Conservation (phyloP, 2,329 filamentous ascomycete genomes). For the Fusarium sp. region DNA sequence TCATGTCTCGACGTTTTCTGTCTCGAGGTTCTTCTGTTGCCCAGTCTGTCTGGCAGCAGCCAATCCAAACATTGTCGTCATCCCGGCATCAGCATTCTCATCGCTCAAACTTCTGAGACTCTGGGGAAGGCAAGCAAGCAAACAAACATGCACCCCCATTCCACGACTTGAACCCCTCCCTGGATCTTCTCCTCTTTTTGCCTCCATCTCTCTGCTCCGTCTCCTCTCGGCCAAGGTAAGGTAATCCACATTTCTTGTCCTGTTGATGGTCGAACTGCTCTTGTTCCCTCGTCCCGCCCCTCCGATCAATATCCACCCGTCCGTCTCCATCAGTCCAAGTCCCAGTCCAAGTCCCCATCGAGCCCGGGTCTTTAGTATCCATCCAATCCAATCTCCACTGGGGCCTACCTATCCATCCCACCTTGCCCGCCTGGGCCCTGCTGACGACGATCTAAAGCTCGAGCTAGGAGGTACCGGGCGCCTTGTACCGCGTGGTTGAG, state of each 20-base stretch:
- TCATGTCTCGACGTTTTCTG: constrained; percentile 22
- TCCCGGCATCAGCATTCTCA: constrained; percentile 30
- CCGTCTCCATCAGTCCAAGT: constrained; percentile 21
- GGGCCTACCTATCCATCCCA: constrained; percentile 32
- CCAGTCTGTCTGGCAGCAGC: constrained; percentile 14
- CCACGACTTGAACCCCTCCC: not conserved
- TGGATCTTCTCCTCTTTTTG: not conserved
- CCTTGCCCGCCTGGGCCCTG: constrained; percentile 23
- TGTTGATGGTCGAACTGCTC: not conserved
- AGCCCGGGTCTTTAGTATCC: not conserved
- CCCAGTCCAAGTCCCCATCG: not conserved
- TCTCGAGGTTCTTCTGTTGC: constrained; percentile 14
- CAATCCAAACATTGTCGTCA: constrained; percentile 26
- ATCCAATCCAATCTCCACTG: constrained; percentile 34
- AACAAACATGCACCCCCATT: constrained; percentile 21
- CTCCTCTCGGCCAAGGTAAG: constrained; percentile 1
- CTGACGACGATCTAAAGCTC: constrained; percentile 15
- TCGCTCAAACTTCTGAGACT: constrained; percentile 33
- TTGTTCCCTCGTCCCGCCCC: constrained; percentile 3
- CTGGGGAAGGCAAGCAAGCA: constrained; percentile 28
- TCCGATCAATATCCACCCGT: constrained; percentile 34
- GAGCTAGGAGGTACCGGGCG: constrained; percentile 31
- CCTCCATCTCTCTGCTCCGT: not conserved
- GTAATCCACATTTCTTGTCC: constrained; percentile 34
- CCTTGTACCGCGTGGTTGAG: constrained; percentile 34